These are phyloP conservation scores for Aspergillus cejpii DNA, from an alignment of 2,329 filamentous ascomycete species.

Conservation along the genomic window DNA sequence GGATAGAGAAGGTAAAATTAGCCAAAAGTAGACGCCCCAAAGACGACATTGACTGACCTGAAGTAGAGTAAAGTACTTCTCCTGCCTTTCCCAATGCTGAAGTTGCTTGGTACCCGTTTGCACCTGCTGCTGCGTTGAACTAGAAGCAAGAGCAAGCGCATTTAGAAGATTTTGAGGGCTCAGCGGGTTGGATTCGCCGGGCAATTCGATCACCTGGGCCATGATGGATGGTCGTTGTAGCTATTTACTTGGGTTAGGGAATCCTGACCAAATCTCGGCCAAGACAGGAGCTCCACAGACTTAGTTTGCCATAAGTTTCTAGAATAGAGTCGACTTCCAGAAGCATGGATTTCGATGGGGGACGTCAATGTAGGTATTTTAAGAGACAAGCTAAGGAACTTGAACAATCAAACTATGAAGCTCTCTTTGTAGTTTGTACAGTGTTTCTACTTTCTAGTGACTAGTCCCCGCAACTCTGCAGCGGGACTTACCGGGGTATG, in stretches of 20 bases:
- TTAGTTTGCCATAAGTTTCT: slow-evolving; percentile 6
- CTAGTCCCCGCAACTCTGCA: slow-evolving; percentile 19
- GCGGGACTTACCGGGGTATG: slow-evolving; percentile 12
- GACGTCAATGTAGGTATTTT: background rate
- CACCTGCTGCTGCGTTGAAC: slow-evolving; percentile 59
- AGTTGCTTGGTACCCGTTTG: slow-evolving; percentile 63
- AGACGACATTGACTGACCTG: slow-evolving; percentile 49
- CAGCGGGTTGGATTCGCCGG: slow-evolving; percentile 72
- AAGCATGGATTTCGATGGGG: background rate
- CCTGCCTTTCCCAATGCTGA: slow-evolving; percentile 61
- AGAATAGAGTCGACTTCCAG: background rate
- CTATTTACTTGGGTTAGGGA: slow-evolving; percentile 3
- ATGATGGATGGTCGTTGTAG: slow-evolving; percentile 40
- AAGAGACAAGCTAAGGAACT: background rate
- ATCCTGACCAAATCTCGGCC: slow-evolving; percentile 3
- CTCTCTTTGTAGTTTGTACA: slow-evolving; percentile 6
- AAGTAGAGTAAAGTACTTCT: slow-evolving; percentile 60
- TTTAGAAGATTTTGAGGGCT: slow-evolving; percentile 57
- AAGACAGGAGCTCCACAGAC: slow-evolving; percentile 1
- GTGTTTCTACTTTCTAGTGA: slow-evolving; percentile 2
- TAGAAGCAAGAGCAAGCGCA: slow-evolving; percentile 58
- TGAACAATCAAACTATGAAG: background rate
- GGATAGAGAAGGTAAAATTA: slow-evolving; percentile 7
- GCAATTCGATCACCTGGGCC: slow-evolving; percentile 68
- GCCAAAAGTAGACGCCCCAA: background rate